phyloP scores from a whole-genome alignment of 495 filamentous ascomycete genomes.

The Apodospora peruviana region DNA sequence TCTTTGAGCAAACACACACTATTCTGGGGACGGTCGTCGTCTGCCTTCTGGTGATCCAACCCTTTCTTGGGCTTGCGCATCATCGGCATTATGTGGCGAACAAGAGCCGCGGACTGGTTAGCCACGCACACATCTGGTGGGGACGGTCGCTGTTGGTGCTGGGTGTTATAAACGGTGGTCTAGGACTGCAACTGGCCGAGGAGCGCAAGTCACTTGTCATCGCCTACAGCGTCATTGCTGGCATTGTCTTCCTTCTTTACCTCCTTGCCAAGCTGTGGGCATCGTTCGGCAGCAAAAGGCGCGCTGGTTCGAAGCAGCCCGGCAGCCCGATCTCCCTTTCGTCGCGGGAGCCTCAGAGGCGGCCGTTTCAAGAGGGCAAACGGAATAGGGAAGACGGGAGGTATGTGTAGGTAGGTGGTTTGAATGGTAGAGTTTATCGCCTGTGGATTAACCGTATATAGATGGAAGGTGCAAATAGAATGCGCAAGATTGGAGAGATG shows the following conservation, averaged over 20 bases:
- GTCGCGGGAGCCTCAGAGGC: not conserved
- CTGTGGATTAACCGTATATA: too few species aligned
- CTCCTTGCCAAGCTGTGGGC: constrained; percentile 17
- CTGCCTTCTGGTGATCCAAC: constrained; percentile 56
- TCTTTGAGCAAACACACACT: constrained; percentile 38
- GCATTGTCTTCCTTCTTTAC: constrained; percentile 45
- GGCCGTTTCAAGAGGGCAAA: not conserved
- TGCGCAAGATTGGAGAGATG: too few species aligned
- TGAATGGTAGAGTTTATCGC: not conserved
- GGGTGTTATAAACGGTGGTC: constrained; percentile 67
- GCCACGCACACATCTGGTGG: constrained; percentile 64
- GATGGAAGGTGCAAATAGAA: too few species aligned
- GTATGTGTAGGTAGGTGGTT: not conserved
- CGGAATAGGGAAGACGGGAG: not conserved
- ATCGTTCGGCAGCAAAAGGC: not conserved
- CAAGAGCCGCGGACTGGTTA: constrained; percentile 45
- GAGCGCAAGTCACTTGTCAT: constrained; percentile 42
- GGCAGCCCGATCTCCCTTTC: not conserved
- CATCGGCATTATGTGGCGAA: constrained; percentile 51
- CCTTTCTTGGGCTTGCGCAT: constrained; percentile 57
- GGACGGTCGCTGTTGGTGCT: constrained; percentile 57
- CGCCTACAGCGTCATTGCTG: constrained; percentile 57
- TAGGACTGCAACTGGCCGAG: constrained; percentile 53
- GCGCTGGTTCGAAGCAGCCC: not conserved
- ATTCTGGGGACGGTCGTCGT: constrained; percentile 57